Base-by-base conservation (phyloP, 2,329 filamentous ascomycete genomes). In the Diaporthe citrichinensis region DNA sequence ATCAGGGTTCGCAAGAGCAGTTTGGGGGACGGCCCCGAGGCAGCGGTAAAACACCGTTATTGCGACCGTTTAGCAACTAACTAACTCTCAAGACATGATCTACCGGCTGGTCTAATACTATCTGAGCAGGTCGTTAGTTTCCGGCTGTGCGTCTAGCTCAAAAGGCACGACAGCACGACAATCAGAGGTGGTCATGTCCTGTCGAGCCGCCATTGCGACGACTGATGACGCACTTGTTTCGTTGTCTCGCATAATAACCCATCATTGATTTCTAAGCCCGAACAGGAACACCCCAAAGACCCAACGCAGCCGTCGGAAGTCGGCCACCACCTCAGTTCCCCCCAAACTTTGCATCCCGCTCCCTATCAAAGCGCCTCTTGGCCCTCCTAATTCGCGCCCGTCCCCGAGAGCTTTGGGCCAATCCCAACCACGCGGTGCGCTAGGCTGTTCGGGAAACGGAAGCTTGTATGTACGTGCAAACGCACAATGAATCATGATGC, bases 141-240 rank as follows among this genome's bases (percentile, higher is more conserved):
- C 6, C 23, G 9, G 8, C 36, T 25, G n/a, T 39, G 34, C 25
- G n/a, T 23, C 28, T 34, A 31, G 12, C 44, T 17, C 39, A 44
- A 31, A 23, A 12, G 39, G 44, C 39, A 23, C 3, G 39, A 17
- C 14, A 20, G 28, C 20, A 39, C n/a, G 20, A 41, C 57, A n/a
- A n/a, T 17, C 61, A 15, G 28, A 49, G 28, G 28, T n/a, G 61
- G 46, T 36, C 44, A 25, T 51, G 20, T 51, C 28, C 46, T 51
- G 10, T n/a, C 44, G n/a, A 67, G 46, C 46, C 7, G 46, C 46
- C 20, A 51, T 68, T 46, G 62, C 62, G 46, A 58, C 68, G 46
- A 44, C 59, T 44, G 71, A 72, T 72, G 71, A 73, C 71, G 71
- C 58, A 73, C 71, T 73, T 53, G 58, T 55, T 51, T 73, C 46